Base-by-base conservation (phyloP, 1,284 basidiomycete species). In the Fomes fomentarius region DNA sequence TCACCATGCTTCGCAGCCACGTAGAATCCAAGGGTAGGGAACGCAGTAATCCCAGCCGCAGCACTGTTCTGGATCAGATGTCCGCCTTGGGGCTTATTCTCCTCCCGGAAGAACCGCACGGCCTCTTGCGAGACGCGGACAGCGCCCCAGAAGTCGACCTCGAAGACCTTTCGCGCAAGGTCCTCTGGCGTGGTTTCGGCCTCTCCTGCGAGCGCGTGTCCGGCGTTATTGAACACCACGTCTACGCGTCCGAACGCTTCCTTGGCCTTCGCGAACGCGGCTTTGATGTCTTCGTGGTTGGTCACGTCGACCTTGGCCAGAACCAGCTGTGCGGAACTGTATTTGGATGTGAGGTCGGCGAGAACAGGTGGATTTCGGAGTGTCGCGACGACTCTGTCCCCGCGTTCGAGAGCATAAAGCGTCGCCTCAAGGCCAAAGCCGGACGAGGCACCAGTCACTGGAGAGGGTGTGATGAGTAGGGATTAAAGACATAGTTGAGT, bases 171-270 rank as follows among this genome's bases (percentile, higher is more conserved):
- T 1, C 70, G 67, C 1, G 72, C 73, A 1, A 46, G 56, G n/a
- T 66, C 63, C 8, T 72, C 68, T 0, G 69, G 66, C 1, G 66
- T 66, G 6, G 58, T 64, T 56, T 76, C 74, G 14, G 71, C 35
- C 50, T 63, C 64, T 8, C 48, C 56, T 1, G 47, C 7, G 14
- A 59, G 28, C 14, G 49, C 54, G 40, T 52, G 58, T 1, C 68
- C 74, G 3, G 77, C 76, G 44, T 79, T 80, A 61, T 76, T 79
- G 60, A 76, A 69, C 8, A 79, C 72, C 21, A 79, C 69, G 51
- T 78, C 77, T 17, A 78, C 51, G 25, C 74, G 66, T 5, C 75
- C 77, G 58, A 78, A 77, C 19, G 62, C 56, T 1, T 54, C 55
- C 45, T 69, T 67, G 9, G 73, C 70, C 22, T 57, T 60, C 5